Evolutionary conservation across 768 basidiomycete species (phyloP).

Genomic region (Holtermannia corniformis): DNA sequence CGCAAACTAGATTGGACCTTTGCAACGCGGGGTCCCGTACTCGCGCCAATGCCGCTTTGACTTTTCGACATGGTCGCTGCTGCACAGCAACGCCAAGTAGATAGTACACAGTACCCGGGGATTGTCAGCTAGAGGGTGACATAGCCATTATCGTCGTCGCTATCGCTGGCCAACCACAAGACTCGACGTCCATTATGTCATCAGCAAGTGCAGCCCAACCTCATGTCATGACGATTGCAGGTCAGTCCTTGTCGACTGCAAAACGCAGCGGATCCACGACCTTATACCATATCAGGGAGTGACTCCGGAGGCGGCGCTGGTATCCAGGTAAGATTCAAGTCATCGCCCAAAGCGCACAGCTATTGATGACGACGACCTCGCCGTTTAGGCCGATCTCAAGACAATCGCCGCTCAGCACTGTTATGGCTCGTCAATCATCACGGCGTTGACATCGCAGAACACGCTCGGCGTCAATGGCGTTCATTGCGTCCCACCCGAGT

Average conservation of each 20-base stretch:
- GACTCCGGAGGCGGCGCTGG: slow-evolving; percentile 82
- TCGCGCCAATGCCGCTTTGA: too few relatives aligned
- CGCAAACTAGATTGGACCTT: too few relatives aligned
- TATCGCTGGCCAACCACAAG: too few relatives aligned
- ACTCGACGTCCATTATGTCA: too few relatives aligned
- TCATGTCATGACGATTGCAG: slow-evolving; percentile 38
- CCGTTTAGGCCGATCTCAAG: slow-evolving; percentile 67
- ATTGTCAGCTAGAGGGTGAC: too few relatives aligned
- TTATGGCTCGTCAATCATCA: slow-evolving; percentile 72
- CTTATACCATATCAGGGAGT: slow-evolving; percentile 43
- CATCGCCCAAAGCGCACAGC: background rate
- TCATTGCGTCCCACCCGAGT: slow-evolving; percentile 56
- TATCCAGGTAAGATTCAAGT: slow-evolving; percentile 55
- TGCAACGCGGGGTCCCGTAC: too few relatives aligned
- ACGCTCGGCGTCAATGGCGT: slow-evolving; percentile 72
- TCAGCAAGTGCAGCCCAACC: slow-evolving; percentile 17
- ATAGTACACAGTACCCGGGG: too few relatives aligned
- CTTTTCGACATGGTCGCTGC: too few relatives aligned
- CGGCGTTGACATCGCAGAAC: slow-evolving; percentile 83
- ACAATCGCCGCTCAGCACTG: slow-evolving; percentile 68
- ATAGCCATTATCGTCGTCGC: too few relatives aligned
- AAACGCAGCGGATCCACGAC: background rate
- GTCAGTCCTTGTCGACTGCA: slow-evolving; percentile 5
- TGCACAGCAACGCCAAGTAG: too few relatives aligned
- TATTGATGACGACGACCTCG: background rate